These are phyloP conservation scores for Calonectria montana DNA, from an alignment of 2,329 filamentous ascomycete genomes.

Conservation along the genomic window DNA sequence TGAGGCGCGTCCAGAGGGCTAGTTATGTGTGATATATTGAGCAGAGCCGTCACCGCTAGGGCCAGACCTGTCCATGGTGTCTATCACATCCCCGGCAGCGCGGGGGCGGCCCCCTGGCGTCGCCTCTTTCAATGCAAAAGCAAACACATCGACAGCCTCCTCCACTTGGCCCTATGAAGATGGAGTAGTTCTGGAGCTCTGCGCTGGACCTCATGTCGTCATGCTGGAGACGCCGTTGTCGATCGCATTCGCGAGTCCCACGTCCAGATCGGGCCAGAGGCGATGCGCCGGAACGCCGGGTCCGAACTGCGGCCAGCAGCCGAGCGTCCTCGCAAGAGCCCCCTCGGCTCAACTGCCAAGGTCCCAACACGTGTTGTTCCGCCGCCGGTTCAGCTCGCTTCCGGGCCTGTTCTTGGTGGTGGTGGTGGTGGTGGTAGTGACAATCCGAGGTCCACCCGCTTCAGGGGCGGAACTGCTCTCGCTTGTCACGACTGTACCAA, in stretches of 20 bases:
- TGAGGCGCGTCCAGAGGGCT: neutral
- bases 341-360: neutral
- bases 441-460: neutral
- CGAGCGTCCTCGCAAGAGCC: neutral
- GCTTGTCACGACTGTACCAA: neutral
- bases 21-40: slow-evolving; percentile 1
- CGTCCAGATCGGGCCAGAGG: neutral
- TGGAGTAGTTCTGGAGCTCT: neutral
- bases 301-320: neutral
- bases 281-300: neutral
- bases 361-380: slow-evolving; percentile 1
- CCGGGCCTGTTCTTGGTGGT: neutral
- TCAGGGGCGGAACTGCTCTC: neutral
- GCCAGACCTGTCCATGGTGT: neutral
- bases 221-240: neutral
- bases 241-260: neutral
- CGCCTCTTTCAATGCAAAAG: neutral
- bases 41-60: neutral
- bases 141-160: neutral
- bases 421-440: neutral
- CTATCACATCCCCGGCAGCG: neutral
- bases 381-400: neutral
- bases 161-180: neutral
- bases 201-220: neutral
- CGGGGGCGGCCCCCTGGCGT: neutral